Evolutionary conservation across 805 yeast genomes (phyloP).

Genomic region (Hagleromyces aurorensis): DNA sequence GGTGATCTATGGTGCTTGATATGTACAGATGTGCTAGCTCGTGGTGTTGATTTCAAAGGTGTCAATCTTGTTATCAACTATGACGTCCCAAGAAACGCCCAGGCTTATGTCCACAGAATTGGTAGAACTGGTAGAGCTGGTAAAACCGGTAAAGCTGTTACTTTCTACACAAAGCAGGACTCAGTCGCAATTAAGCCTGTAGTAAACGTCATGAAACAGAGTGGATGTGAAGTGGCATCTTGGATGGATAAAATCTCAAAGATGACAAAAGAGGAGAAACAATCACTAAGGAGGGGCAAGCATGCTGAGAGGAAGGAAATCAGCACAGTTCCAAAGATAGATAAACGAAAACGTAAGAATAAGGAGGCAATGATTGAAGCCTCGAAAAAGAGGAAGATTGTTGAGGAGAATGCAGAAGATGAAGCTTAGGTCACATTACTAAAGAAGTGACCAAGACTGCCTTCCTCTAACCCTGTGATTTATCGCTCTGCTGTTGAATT

Average conservation of each 20-base stretch:
- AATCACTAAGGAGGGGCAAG: constrained; percentile 47
- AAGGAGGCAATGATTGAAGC: constrained; percentile 67
- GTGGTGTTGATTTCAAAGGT: constrained; percentile 97
- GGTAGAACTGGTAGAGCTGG: constrained; percentile 99
- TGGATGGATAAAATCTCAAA: constrained; percentile 79
- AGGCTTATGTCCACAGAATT: constrained; percentile 92
- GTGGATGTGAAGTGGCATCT: constrained; percentile 63
- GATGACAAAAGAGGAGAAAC: constrained; percentile 55
- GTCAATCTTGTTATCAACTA: constrained; percentile 91
- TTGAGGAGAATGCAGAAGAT: too few species aligned
- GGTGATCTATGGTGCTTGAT: constrained; percentile 96
- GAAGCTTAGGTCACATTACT: too few species aligned
- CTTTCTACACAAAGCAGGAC: constrained; percentile 91
- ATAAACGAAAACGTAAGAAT: constrained; percentile 56
- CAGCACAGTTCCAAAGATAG: constrained; percentile 72
- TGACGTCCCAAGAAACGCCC: constrained; percentile 91
- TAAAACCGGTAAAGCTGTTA: constrained; percentile 75
- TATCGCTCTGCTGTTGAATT: too few species aligned
- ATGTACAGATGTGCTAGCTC: constrained; percentile 90
- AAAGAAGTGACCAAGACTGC: too few species aligned
- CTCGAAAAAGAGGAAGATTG: constrained; percentile 57
- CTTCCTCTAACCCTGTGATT: too few species aligned
- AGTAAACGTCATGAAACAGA: constrained; percentile 90
- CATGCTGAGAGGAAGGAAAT: constrained; percentile 54
- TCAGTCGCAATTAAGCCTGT: constrained; percentile 66